Evolutionary conservation across 2,329 filamentous ascomycete species (phyloP).

Genomic region (Alternaria sp.): DNA sequence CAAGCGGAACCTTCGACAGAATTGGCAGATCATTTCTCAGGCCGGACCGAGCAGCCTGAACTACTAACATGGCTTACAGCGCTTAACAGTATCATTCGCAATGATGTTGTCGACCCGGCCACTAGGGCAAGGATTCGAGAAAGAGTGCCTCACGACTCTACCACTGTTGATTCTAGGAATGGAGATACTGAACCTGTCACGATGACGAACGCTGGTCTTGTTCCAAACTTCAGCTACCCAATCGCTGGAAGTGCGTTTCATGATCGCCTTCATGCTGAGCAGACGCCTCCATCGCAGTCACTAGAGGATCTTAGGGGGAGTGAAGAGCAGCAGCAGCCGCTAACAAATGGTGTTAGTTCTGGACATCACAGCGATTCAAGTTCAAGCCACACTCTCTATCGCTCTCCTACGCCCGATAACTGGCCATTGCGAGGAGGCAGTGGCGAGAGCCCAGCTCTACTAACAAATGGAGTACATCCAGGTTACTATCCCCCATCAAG

Average conservation of each 20-base stretch:
- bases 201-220: constrained; percentile 12
- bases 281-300: background rate
- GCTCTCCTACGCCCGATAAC: background rate
- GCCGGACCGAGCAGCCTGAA: background rate
- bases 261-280: constrained; percentile 1
- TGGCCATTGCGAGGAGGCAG: background rate
- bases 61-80: constrained; percentile 16
- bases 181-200: background rate
- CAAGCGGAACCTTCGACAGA: background rate
- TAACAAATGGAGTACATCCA: background rate
- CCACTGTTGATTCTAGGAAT: background rate
- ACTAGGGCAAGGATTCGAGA: constrained; percentile 8
- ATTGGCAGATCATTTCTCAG: background rate
- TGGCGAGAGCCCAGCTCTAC: background rate
- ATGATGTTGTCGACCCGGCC: constrained; percentile 6
- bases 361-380: background rate
- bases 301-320: background rate
- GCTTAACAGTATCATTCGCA: constrained; percentile 12
- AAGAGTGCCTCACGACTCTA: background rate
- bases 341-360: background rate
- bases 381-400: background rate
- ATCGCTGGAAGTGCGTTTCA: constrained; percentile 18
- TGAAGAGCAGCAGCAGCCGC: background rate
- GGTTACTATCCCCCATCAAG: background rate
- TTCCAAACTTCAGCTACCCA: constrained; percentile 35